Evolutionary conservation across 2,329 filamentous ascomycete genomes (phyloP).

Genomic region (Cordyceps fumosorosea): DNA sequence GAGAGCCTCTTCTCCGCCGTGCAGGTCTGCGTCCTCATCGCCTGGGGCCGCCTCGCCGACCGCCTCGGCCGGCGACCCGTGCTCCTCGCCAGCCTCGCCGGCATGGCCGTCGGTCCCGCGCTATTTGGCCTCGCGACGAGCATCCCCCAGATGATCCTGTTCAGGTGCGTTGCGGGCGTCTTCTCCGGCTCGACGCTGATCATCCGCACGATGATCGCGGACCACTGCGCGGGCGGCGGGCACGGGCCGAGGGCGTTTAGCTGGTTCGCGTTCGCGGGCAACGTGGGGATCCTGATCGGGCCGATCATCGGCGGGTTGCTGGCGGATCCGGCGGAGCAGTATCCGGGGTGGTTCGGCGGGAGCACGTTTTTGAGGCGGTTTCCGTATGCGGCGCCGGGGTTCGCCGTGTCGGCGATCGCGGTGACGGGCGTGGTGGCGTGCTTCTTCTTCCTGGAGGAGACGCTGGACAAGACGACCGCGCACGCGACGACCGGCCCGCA

Average conservation of each 20-base stretch:
- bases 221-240: conserved; percentile 54
- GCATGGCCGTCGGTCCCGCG: conserved; percentile 52
- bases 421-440: conserved; percentile 45
- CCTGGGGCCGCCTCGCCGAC: conserved; percentile 60
- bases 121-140: conserved; percentile 62
- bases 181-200: conserved; percentile 71
- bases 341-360: conserved; percentile 45
- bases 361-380: conserved; percentile 40
- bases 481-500: background rate
- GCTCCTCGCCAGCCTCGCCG: conserved; percentile 59
- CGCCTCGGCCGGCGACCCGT: conserved; percentile 65
- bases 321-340: conserved; percentile 60
- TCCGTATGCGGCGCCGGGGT: conserved; percentile 49
- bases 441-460: conserved; percentile 57
- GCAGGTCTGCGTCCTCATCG: conserved; percentile 71
- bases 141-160: conserved; percentile 69
- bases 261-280: conserved; percentile 69
- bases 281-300: conserved; percentile 67
- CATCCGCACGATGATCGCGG: conserved; percentile 69
- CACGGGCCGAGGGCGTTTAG: conserved; percentile 70
- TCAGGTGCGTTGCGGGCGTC: conserved; percentile 63
- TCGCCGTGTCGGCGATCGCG: conserved; percentile 50
- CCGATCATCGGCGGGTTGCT: conserved; percentile 64
- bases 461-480: conserved; percentile 29
- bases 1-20: conserved; percentile 67